Evolutionary conservation across 192 early-diverging fungal species (phyloP).

Genomic region (Rhizophagus clarus): DNA sequence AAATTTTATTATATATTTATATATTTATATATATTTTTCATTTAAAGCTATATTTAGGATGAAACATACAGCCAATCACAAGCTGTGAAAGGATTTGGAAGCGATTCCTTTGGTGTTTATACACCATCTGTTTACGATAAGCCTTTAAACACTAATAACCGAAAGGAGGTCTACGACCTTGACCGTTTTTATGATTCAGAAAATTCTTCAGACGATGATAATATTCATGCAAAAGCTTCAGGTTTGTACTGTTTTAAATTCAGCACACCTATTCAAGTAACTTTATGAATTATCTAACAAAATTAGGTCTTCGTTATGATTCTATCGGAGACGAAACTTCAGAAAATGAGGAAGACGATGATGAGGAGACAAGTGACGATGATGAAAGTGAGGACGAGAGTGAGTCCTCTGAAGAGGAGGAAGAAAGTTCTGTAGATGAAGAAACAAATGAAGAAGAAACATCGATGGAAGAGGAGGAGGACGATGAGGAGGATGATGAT

Average conservation of each 20-base stretch:
- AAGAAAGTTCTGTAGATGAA: constrained; percentile 32
- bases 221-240: neutral
- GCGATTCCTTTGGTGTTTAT: constrained; percentile 43
- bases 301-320: constrained; percentile 23
- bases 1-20: constrained; percentile 28
- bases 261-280: neutral
- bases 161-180: constrained; percentile 44
- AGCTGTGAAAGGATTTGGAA: constrained; percentile 43
- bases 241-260: neutral
- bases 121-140: neutral
- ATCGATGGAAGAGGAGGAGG: constrained; percentile 39
- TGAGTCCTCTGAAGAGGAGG: constrained; percentile 25
- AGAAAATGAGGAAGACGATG: constrained; percentile 38
- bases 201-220: constrained; percentile 38
- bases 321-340: constrained; percentile 29
- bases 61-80: constrained; percentile 4
- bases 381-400: constrained; percentile 33
- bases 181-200: constrained; percentile 43
- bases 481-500: neutral
- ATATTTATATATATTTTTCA: neutral
- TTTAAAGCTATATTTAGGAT: constrained; percentile 27
- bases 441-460: constrained; percentile 35
- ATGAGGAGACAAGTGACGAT: constrained; percentile 42
- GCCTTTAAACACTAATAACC: constrained; percentile 30
- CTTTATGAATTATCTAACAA: neutral